A percentile compares a stretch with the other conserved stretches of the same genome.
Conservation (phyloP, 306 rosid species). For the Psophocarpus tetragonolobus region DNA sequence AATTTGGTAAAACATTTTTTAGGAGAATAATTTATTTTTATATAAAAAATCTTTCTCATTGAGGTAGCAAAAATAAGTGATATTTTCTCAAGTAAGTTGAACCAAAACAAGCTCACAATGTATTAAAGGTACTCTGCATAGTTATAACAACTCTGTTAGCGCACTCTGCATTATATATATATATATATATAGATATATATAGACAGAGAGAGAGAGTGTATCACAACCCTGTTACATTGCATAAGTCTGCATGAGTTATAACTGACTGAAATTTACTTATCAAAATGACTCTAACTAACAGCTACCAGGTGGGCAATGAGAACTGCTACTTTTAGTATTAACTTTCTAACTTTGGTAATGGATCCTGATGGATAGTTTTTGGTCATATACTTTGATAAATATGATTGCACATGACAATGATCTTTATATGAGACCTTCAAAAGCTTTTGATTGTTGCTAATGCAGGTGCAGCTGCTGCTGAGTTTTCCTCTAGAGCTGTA, state of each 20-base stretch:
- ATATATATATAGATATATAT: too few species aligned
- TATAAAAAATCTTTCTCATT: neutral
- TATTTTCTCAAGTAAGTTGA: neutral
- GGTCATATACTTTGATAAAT: neutral
- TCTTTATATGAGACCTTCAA: neutral
- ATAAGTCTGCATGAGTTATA: neutral
- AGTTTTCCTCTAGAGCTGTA: conserved; percentile 78
- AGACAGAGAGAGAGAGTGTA: neutral
- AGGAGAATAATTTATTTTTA: too few species aligned
- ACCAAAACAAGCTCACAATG: neutral
- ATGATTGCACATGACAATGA: conserved; percentile 47
- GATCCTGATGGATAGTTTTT: neutral
- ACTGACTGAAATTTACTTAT: neutral
- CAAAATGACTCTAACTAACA: neutral
- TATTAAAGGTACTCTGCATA: neutral
- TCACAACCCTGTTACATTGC: neutral
- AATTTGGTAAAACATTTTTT: too few species aligned
- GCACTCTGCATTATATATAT: too few species aligned
- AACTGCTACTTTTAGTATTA: neutral
- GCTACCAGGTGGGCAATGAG: neutral
- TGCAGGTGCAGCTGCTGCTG: conserved; percentile 95
- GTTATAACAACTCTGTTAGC: too few species aligned
- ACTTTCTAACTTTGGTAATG: neutral
- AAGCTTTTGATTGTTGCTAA: conserved; percentile 19
- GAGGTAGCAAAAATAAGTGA: neutral